Evolutionary conservation across 164 flowering plant species (phyloP).

Genomic region (Sedum album): DNA sequence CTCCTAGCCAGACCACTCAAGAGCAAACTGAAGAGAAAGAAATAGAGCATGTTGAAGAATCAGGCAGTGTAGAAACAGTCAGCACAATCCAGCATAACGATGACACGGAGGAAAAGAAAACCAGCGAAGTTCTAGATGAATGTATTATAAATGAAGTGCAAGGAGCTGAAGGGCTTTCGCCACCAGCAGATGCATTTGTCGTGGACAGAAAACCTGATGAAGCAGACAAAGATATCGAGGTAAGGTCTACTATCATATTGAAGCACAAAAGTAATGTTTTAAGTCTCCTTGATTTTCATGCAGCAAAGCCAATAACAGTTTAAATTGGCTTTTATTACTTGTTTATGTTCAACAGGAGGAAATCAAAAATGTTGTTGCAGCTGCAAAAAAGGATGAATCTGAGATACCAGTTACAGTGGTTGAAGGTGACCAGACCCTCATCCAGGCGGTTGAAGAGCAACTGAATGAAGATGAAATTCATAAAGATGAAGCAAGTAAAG

Average conservation of each 20-base stretch:
- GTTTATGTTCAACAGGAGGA: not conserved
- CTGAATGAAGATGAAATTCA: too few relatives aligned
- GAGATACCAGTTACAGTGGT: conserved; percentile 1
- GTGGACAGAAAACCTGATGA: not conserved
- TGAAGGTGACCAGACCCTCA: not conserved
- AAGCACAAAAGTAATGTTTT: not conserved
- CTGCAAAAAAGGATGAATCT: not conserved
- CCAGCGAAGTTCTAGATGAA: not conserved
- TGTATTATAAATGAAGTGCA: not conserved
- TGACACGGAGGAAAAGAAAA: not conserved
- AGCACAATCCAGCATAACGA: not conserved
- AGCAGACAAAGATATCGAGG: not conserved
- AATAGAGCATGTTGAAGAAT: not conserved
- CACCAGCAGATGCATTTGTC: not conserved
- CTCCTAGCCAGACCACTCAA: not conserved
- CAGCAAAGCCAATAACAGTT: not conserved
- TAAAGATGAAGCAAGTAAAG: not conserved
- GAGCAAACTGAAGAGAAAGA: not conserved
- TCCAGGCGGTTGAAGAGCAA: not conserved
- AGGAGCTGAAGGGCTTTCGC: not conserved
- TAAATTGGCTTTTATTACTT: not conserved
- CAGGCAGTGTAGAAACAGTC: not conserved
- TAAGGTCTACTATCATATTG: not conserved
- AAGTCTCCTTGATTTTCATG: not conserved
- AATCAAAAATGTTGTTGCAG: not conserved